Base-by-base conservation (phyloP, 805 yeast genomes). In the Metschnikowia reukaufii region DNA sequence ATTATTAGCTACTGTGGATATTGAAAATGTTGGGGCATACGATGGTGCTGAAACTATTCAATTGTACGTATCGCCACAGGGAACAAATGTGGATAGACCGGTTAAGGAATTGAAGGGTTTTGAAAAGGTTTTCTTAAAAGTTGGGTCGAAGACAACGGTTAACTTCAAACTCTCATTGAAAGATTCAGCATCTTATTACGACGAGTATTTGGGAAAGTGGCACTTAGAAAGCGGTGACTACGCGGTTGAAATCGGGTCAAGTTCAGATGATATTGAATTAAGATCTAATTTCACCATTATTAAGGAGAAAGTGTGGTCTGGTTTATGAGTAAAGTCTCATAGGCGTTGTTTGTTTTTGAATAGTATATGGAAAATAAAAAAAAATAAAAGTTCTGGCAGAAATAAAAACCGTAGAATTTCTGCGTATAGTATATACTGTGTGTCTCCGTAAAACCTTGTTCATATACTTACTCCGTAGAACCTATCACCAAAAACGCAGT, bases 21-120 rank as follows among this genome's bases (percentile, higher is more conserved):
- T 81, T 16, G 64, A 64, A 38, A 82, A 82, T 61, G 68, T 75
- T 31, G 85, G 85, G 39, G 42, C 55, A 3, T 48, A 59, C 12
- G 73, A 63, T 19, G 87, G 86, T 49, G 64, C 74, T 19, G 86
- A 81, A 58, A 77, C 72, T 42, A 78, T 76, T 8, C 88, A 83
- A 62, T 63, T 79, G 17, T 83, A 82, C 58, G 58, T 82, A 47
- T 53, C 66, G 34, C 67, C 68, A 25, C 59, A 55, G 39, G 57
- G 64, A 12, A 73, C 81, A 17, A 45, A 62, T 12, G 59, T 72
- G 34, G 69, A 69, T 42, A 73, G 86, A 57, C 84, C 86, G 9
- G 59, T 70, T 19, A 82, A 82, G 63, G 86, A 83, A 56, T 68
- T 83, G 60, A 81, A 79, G 61, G 84, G 77, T 21, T 82, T 78